These are phyloP conservation scores for Astraeus odoratus DNA, from an alignment of 768 basidiomycete genomes.

Conservation along the genomic window DNA sequence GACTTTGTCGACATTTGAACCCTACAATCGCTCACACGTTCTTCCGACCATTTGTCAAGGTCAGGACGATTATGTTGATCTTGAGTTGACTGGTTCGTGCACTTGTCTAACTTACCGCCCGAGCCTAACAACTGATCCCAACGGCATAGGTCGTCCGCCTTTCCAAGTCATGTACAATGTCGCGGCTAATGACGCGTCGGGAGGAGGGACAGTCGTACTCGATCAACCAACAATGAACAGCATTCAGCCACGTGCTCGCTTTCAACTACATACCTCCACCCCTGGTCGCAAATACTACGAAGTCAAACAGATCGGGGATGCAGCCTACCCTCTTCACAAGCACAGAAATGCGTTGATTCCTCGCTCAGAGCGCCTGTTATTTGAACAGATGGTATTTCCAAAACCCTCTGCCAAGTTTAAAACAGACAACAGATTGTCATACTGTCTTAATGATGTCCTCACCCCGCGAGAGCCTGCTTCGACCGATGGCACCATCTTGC, in stretches of 20 bases:
- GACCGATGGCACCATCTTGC: conserved; percentile 48
- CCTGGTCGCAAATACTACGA: conserved; percentile 85
- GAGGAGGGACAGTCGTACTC: conserved; percentile 63
- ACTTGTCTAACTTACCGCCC: not conserved
- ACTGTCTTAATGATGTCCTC: conserved; percentile 70
- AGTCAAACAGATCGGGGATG: conserved; percentile 83
- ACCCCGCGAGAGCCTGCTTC: conserved; percentile 44
- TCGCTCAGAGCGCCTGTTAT: conserved; percentile 58
- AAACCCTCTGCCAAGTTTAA: conserved; percentile 80
- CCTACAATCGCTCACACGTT: conserved; percentile 67
- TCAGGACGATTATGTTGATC: conserved; percentile 70
- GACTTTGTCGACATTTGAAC: conserved; percentile 48
- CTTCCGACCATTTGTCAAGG: conserved; percentile 79
- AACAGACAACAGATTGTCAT: conserved; percentile 56
- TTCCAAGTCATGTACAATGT: conserved; percentile 92
- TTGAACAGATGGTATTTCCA: conserved; percentile 80
- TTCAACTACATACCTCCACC: conserved; percentile 72
- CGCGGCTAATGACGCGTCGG: conserved; percentile 58
- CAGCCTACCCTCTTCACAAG: conserved; percentile 72
- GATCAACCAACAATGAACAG: conserved; percentile 81
- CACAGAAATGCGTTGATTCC: conserved; percentile 59
- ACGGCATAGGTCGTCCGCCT: conserved; percentile 72
- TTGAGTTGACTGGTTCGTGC: conserved; percentile 66
- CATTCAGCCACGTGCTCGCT: conserved; percentile 71
- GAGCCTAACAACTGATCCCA: not conserved